Conservation (phyloP, 768 basidiomycete species). For the Agaricus blazei region DNA sequence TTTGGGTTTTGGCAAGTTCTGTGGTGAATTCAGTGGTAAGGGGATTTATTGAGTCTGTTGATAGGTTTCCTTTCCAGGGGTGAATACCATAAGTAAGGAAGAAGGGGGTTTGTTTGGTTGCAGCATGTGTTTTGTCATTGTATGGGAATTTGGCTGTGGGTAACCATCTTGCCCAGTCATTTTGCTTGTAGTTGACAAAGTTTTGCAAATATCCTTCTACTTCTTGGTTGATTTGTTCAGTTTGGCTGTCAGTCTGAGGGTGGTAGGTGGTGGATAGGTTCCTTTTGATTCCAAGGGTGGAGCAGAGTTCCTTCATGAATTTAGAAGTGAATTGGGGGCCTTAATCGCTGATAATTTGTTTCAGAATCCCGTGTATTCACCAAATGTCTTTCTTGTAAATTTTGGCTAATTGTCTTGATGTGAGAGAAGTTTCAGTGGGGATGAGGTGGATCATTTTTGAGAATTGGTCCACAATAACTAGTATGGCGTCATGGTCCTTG, state of each 20-base stretch:
- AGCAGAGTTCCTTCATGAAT: neutral
- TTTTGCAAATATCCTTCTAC: no score
- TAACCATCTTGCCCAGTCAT: neutral
- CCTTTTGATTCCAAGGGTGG: neutral
- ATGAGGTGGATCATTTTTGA: neutral
- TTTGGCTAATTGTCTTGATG: neutral
- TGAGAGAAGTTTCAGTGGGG: neutral
- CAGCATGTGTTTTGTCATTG: neutral
- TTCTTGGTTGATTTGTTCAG: no score
- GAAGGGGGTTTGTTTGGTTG: neutral
- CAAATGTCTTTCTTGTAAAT: neutral
- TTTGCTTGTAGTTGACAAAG: neutral
- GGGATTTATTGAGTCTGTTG: no score
- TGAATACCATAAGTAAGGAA: neutral
- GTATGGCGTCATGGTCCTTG: neutral
- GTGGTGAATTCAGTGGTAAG: no score
- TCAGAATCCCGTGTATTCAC: neutral
- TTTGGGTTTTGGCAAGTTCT: no score
- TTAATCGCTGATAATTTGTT: neutral
- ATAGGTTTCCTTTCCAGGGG: neutral
- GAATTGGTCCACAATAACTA: neutral
- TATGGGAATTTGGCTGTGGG: neutral
- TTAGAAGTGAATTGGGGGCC: neutral
- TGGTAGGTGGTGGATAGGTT: no score
- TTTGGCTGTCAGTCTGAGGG: no score